Evolutionary conservation across 2,329 filamentous ascomycete species (phyloP).

Genomic region (Ophiostoma australiae): DNA sequence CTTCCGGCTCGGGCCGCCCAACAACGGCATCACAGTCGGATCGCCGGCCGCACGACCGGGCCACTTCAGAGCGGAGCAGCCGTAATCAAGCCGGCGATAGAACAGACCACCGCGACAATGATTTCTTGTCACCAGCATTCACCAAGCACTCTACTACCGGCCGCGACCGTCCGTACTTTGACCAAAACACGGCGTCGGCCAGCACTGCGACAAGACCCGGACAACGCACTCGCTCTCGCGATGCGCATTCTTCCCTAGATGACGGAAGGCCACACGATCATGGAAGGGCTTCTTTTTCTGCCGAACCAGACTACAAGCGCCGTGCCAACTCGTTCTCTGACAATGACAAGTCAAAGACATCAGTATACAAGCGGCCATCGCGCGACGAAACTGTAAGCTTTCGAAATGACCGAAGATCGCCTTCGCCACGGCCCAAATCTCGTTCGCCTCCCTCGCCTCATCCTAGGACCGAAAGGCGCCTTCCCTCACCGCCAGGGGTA

Average conservation of each 20-base stretch:
- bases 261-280: slow-evolving; percentile 17
- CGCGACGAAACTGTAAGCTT: slow-evolving; percentile 24
- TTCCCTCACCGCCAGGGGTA: slow-evolving; percentile 2
- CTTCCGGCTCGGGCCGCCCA: neutral
- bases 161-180: slow-evolving; percentile 42
- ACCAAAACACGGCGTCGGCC: slow-evolving; percentile 26
- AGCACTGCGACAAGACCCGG: neutral
- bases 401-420: slow-evolving; percentile 23
- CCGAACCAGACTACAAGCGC: slow-evolving; percentile 31
- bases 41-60: neutral
- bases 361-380: slow-evolving; percentile 23
- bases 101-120: slow-evolving; percentile 32
- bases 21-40: neutral
- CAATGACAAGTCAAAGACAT: slow-evolving; percentile 24
- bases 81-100: slow-evolving; percentile 25
- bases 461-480: slow-evolving; percentile 10
- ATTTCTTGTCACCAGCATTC: slow-evolving; percentile 41
- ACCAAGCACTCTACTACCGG: slow-evolving; percentile 40
- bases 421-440: slow-evolving; percentile 29
- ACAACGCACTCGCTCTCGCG: slow-evolving; percentile 25
- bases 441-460: slow-evolving; percentile 32
- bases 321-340: slow-evolving; percentile 34
- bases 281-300: slow-evolving; percentile 11
- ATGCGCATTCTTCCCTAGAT: slow-evolving; percentile 16
- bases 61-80: slow-evolving; percentile 20